These are phyloP conservation scores for Ganoderma lingzhi DNA, from an alignment of 1,284 basidiomycete species.

Conservation along the genomic window DNA sequence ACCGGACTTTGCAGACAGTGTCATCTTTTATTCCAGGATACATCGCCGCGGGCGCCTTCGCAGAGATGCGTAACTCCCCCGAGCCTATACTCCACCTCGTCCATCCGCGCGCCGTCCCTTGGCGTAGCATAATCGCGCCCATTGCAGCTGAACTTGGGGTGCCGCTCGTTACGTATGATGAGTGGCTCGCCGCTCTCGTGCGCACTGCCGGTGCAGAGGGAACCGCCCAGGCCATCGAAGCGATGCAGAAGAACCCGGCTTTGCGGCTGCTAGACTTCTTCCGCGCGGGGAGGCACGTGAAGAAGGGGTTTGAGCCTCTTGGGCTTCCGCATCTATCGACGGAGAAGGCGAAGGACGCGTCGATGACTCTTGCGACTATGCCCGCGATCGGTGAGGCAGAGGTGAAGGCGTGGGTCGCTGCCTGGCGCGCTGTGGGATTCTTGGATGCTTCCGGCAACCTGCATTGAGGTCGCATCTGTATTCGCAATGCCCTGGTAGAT, in stretches of 20 bases:
- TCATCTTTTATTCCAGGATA: conserved; percentile 35
- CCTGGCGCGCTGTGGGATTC: conserved; percentile 23
- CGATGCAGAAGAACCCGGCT: conserved; percentile 24
- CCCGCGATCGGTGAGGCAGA: conserved; percentile 11
- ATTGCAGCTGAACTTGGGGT: conserved; percentile 22
- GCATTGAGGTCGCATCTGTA: neutral
- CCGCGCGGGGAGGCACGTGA: conserved; percentile 3
- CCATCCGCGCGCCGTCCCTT: conserved; percentile 25
- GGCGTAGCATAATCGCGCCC: conserved; percentile 21
- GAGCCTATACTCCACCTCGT: conserved; percentile 25
- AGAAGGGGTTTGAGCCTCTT: conserved; percentile 14
- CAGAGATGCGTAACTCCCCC: conserved; percentile 32
- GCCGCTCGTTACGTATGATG: conserved; percentile 25
- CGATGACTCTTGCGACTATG: conserved; percentile 18
- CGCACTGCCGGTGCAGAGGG: neutral
- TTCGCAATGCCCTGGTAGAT: neutral
- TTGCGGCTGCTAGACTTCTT: conserved; percentile 30
- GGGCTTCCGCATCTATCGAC: conserved; percentile 15
- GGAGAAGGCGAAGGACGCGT: conserved; percentile 13
- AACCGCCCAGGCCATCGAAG: conserved; percentile 1
- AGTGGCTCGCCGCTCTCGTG: conserved; percentile 23
- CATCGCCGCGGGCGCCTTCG: conserved; percentile 30
- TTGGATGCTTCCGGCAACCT: neutral
- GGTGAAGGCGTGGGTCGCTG: conserved; percentile 17
- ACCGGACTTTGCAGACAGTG: conserved; percentile 16